phyloP scores from a whole-genome alignment of 495 filamentous ascomycete species.

The Xylaria scruposa region DNA sequence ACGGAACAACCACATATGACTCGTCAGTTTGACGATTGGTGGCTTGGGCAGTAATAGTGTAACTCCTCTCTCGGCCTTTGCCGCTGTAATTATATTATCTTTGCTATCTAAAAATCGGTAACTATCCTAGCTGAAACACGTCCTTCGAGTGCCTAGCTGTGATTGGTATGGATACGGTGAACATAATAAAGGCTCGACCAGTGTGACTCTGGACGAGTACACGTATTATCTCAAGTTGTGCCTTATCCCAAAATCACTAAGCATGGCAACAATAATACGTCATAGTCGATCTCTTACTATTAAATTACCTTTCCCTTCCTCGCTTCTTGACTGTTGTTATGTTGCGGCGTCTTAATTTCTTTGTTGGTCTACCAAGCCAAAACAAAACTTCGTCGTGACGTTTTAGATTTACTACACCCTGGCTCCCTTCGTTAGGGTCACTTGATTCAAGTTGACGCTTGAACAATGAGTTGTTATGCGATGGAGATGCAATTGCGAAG shows the following conservation, averaged over 20 bases:
- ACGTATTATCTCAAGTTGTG: neutral
- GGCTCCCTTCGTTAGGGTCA: neutral
- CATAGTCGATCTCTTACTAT: neutral
- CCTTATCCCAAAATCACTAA: neutral
- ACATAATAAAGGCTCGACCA: neutral
- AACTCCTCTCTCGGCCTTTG: neutral
- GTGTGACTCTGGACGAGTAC: neutral
- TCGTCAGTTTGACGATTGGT: neutral
- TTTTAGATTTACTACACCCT: neutral
- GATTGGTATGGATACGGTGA: neutral
- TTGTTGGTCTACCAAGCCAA: neutral
- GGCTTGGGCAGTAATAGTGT: neutral
- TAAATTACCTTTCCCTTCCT: no score
- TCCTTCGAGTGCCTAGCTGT: neutral
- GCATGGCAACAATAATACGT: neutral
- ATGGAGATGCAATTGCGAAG: neutral
- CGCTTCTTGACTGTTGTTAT: neutral
- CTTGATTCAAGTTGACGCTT: neutral
- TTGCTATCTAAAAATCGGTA: neutral
- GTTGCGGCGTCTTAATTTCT: neutral
- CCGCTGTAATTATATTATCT: neutral
- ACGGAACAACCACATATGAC: neutral
- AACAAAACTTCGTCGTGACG: neutral
- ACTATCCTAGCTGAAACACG: neutral
- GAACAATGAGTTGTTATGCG: neutral